Evolutionary conservation across 495 filamentous ascomycete species (phyloP), one percentile per base, ranked within the genome.

Genomic region (Daldinia loculata): DNA sequence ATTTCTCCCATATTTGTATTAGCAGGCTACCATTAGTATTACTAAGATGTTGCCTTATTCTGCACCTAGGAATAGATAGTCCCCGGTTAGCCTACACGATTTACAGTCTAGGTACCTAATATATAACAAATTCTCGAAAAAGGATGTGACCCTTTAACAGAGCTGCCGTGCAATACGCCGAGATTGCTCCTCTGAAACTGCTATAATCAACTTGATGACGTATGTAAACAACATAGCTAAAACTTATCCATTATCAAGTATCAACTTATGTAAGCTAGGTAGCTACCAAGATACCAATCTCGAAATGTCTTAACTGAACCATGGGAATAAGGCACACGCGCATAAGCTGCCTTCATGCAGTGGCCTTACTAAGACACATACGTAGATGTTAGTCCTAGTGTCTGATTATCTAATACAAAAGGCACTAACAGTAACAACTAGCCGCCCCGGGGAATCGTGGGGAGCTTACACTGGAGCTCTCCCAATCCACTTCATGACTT

Each of bases 121-220:
- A 19, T 30, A 30, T 34, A 61, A 67, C 57, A 61, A 62, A 22
- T 30, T 38, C 52, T 55, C 34, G 27, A 66, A 48, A 41, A 19
- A 50, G 59, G 59, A 71, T 71, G 59, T 67, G 14, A 67, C 59
- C 34, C 26, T 63, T 60, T 30, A 53, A 56, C 51, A 56, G 56
- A 56, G 55, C 8, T 48, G 65, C 65, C 56, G 43, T 69, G 60
- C 38, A 72, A 69, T 66, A 45, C 65, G 43, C 64, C 70, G 70
- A 72, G 50, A 58, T 72, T 72, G 48, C 65, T 62, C 60, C 70
- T 62, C 26, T 69, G 19, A 57, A 61, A 65, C 65, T 34, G 34
- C 51, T 11, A 61, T 56, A 19, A 24, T 36, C 9, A 32, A 63
- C 43, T 51, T 55, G 29, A 67, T 67, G 69, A 72, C 69, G 63